Evolutionary conservation across 1,284 basidiomycete species (phyloP).

Genomic region (Somion occarium): DNA sequence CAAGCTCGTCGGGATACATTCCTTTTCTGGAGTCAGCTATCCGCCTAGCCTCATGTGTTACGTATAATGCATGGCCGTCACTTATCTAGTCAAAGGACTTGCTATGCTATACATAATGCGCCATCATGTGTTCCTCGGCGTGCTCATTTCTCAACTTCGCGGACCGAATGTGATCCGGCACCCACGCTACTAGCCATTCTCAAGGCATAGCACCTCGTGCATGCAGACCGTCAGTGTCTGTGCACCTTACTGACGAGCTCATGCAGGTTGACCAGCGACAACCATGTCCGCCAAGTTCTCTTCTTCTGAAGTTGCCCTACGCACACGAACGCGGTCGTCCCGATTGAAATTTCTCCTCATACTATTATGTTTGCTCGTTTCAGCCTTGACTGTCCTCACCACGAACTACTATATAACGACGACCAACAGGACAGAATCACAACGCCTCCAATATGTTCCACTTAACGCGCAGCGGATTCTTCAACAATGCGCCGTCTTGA

Average conservation of each 20-base stretch:
- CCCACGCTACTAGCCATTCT: not conserved
- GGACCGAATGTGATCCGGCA: not conserved
- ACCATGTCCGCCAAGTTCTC: not conserved
- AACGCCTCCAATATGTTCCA: constrained; percentile 29
- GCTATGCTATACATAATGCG: not conserved
- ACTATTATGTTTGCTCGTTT: constrained; percentile 15
- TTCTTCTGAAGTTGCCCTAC: not conserved
- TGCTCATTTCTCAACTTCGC: too few species aligned
- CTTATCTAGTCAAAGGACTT: not conserved
- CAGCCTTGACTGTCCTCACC: constrained; percentile 17
- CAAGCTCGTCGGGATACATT: not conserved
- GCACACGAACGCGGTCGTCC: not conserved
- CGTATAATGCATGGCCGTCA: too few species aligned
- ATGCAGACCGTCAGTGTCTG: too few species aligned
- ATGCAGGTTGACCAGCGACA: not conserved
- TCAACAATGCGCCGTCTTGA: constrained; percentile 42
- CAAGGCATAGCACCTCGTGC: too few species aligned
- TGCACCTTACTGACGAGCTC: too few species aligned
- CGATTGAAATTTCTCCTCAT: constrained; percentile 11
- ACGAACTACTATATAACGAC: constrained; percentile 15
- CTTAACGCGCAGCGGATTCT: constrained; percentile 41
- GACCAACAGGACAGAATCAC: not conserved
- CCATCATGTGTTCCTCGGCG: not conserved
- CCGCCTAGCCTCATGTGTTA: too few species aligned
- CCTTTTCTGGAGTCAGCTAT: not conserved